A percentile compares a stretch with the other conserved stretches of the same genome.
These are phyloP conservation scores for Macrophomina tecta DNA, from an alignment of 2,329 filamentous ascomycete species.

Conservation along the genomic window DNA sequence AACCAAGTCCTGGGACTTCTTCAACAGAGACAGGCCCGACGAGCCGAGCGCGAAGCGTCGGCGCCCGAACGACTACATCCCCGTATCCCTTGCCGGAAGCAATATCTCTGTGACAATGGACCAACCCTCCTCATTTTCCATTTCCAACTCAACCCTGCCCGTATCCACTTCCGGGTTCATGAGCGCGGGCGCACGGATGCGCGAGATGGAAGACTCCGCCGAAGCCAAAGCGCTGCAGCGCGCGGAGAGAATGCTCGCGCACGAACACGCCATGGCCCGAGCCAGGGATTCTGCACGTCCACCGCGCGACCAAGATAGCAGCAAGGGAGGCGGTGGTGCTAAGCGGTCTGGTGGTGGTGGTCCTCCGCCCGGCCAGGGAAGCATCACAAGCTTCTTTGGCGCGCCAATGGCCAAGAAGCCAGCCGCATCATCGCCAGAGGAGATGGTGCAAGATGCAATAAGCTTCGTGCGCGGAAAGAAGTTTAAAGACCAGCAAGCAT, in stretches of 20 bases:
- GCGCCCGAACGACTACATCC: slow-evolving; percentile 32
- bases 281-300: slow-evolving; percentile 33
- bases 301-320: not conserved
- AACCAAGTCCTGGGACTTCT: slow-evolving; percentile 33
- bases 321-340: slow-evolving; percentile 5
- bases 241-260: slow-evolving; percentile 36
- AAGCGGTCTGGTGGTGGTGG: not conserved
- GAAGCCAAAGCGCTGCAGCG: slow-evolving; percentile 17
- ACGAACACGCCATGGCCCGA: slow-evolving; percentile 32
- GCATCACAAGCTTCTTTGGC: slow-evolving; percentile 60
- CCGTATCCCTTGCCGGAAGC: not conserved
- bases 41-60: slow-evolving; percentile 36
- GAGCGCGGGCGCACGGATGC: slow-evolving; percentile 47
- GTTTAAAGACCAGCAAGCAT: slow-evolving; percentile 2
- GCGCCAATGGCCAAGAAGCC: slow-evolving; percentile 36
- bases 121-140: slow-evolving; percentile 36
- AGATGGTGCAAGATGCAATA: slow-evolving; percentile 21
- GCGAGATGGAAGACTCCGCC: slow-evolving; percentile 45
- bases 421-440: slow-evolving; percentile 19
- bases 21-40: not conserved
- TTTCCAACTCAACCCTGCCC: slow-evolving; percentile 36
- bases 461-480: slow-evolving; percentile 26
- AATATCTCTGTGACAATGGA: slow-evolving; percentile 40
- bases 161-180: slow-evolving; percentile 40
- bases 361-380: slow-evolving; percentile 55